Evolutionary conservation across 441 rosid species (phyloP).

Genomic region (Lepidium campestre): DNA sequence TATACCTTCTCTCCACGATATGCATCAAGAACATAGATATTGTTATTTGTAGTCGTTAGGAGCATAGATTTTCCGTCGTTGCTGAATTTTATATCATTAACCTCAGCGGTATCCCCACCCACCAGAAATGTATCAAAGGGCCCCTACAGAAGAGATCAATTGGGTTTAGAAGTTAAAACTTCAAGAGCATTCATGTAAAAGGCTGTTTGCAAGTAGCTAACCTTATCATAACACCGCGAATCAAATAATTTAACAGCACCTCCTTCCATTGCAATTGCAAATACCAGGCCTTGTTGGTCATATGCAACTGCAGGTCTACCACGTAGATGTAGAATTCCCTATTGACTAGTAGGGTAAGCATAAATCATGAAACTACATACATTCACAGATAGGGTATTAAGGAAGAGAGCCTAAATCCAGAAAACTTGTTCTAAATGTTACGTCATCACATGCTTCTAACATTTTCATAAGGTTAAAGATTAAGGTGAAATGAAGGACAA

Average conservation of each 20-base stretch:
- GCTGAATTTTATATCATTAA: conserved; percentile 92
- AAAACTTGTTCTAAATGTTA: neutral
- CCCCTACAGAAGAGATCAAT: conserved; percentile 45
- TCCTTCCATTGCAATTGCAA: conserved; percentile 99
- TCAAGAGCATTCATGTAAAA: neutral
- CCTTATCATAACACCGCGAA: conserved; percentile 93
- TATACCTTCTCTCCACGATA: conserved; percentile 90
- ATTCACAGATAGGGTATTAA: neutral
- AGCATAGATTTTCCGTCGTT: conserved; percentile 93
- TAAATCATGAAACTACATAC: conserved; percentile 36
- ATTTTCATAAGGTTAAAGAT: neutral
- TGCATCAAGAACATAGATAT: conserved; percentile 82
- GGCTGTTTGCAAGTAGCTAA: conserved; percentile 16
- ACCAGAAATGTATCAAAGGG: conserved; percentile 94
- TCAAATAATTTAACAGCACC: conserved; percentile 94
- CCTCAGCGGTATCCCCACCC: conserved; percentile 95
- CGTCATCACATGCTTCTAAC: neutral
- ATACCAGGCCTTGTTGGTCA: conserved; percentile 94
- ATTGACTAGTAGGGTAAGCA: conserved; percentile 58
- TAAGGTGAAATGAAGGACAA: neutral
- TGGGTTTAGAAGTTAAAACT: neutral
- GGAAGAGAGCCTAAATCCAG: neutral
- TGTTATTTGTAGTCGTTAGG: conserved; percentile 73
- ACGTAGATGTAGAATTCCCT: conserved; percentile 84
- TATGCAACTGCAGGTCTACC: conserved; percentile 95